phyloP scores from a whole-genome alignment of 2,329 filamentous ascomycete species.

The Pyrenophora tritici-repentis region DNA sequence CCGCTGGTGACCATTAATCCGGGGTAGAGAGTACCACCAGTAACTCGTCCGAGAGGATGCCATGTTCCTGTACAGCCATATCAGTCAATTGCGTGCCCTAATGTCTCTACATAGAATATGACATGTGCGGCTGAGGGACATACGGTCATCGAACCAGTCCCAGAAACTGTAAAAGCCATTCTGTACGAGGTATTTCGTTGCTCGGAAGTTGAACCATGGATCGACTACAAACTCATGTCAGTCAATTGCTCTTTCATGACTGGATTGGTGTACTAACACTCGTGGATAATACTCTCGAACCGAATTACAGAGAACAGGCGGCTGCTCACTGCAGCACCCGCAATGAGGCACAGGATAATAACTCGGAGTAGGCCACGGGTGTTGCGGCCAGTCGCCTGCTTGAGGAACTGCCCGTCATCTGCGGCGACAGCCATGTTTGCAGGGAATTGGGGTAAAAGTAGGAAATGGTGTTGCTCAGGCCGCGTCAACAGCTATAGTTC shows the following conservation, averaged over 20 bases:
- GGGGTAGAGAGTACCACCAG: constrained; percentile 96
- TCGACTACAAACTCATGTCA: constrained; percentile 69
- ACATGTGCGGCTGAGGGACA: constrained; percentile 37
- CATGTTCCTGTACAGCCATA: constrained; percentile 70
- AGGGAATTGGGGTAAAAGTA: constrained; percentile 23
- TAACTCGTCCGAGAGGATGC: constrained; percentile 97
- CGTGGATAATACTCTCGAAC: constrained; percentile 99
- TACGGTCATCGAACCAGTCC: constrained; percentile 99
- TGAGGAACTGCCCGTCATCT: constrained; percentile 62
- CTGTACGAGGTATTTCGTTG: constrained; percentile 94
- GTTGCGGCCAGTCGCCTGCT: constrained; percentile 79
- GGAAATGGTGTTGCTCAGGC: constrained; percentile 35
- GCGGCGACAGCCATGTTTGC: constrained; percentile 45
- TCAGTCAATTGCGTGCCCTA: constrained; percentile 20
- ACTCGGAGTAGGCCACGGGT: constrained; percentile 84
- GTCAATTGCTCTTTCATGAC: constrained; percentile 23
- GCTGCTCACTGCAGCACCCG: constrained; percentile 86
- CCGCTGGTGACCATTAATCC: constrained; percentile 99
- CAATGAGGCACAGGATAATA: constrained; percentile 88
- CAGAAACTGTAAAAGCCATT: constrained; percentile 99
- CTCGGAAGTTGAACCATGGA: constrained; percentile 99
- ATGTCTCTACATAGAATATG: not conserved
- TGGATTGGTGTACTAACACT: constrained; percentile 71
- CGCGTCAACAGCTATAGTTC: constrained; percentile 40
- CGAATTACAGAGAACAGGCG: constrained; percentile 98